These are phyloP conservation scores for Vigna trinervia DNA, from an alignment of 306 rosid genomes.

Conservation along the genomic window DNA sequence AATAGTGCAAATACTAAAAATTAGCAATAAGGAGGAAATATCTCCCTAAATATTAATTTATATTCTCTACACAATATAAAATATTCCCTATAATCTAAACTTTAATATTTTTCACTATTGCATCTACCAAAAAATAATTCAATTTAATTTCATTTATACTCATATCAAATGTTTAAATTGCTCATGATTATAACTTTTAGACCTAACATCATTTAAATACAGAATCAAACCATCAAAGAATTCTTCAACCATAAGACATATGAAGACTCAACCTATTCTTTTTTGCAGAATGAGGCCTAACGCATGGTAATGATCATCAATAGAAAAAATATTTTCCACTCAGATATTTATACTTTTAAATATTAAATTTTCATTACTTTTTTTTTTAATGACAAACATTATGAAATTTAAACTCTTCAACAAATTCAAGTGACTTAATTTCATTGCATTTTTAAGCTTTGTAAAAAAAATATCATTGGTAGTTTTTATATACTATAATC, in stretches of 20 bases:
- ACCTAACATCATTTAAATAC: background rate
- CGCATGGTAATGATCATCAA: background rate
- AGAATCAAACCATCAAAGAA: conserved; percentile 1
- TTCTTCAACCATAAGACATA: background rate
- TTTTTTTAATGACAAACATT: background rate
- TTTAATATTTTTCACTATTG: conserved; percentile 41
- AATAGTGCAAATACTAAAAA: conserved; percentile 26
- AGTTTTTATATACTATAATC: background rate
- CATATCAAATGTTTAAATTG: conserved; percentile 3
- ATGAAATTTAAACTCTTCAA: background rate
- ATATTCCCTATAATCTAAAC: conserved; percentile 33
- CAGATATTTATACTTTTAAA: background rate
- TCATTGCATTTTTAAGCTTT: conserved; percentile 3
- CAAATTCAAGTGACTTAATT: conserved; percentile 6
- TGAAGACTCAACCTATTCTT: background rate
- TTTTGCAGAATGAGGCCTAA: background rate
- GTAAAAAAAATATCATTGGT: background rate
- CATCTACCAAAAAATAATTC: background rate
- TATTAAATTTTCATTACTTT: background rate
- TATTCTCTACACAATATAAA: conserved; percentile 15
- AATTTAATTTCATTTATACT: conserved; percentile 17
- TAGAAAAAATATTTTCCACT: background rate
- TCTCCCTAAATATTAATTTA: conserved; percentile 35
- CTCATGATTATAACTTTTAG: background rate
- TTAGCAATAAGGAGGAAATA: conserved; percentile 38